These are phyloP conservation scores for Penicillium sp. DNA, from an alignment of 2,329 filamentous ascomycete species.

Conservation along the genomic window DNA sequence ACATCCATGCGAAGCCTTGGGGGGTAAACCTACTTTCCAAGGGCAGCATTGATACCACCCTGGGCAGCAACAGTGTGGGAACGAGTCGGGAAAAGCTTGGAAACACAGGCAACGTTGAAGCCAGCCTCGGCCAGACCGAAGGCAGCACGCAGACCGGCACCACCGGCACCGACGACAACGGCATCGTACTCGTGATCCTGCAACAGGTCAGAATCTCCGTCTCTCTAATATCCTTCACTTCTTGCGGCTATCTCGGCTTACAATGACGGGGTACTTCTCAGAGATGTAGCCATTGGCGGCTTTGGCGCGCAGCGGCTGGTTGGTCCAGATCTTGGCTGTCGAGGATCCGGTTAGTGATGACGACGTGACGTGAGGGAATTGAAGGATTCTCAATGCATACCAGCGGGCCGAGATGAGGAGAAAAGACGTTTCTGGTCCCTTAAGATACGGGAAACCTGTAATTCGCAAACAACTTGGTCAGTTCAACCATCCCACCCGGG, in stretches of 20 bases:
- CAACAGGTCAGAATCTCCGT: slow-evolving; percentile 18
- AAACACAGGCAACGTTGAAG: slow-evolving; percentile 64
- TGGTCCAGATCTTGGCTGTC: slow-evolving; percentile 79
- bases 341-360: slow-evolving; percentile 27
- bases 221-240: not conserved
- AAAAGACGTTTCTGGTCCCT: slow-evolving; percentile 73
- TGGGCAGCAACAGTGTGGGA: slow-evolving; percentile 67
- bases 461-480: slow-evolving; percentile 21
- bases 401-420: slow-evolving; percentile 78
- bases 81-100: slow-evolving; percentile 64
- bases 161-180: slow-evolving; percentile 71
- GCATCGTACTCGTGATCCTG: slow-evolving; percentile 99
- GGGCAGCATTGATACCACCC: slow-evolving; percentile 58
- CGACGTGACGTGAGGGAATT: slow-evolving; percentile 17
- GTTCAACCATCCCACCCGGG: slow-evolving; percentile 16
- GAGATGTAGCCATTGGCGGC: slow-evolving; percentile 85
- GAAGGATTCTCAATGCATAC: slow-evolving; percentile 51
- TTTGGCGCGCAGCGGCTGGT: slow-evolving; percentile 83
- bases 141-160: slow-evolving; percentile 62
- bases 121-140: slow-evolving; percentile 65
- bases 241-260: slow-evolving; percentile 50
- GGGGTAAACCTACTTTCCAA: slow-evolving; percentile 42
- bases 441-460: slow-evolving; percentile 63
- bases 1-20: not conserved
- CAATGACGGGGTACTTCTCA: slow-evolving; percentile 91